A percentile compares a stretch with the other conserved stretches of the same genome.
Evolutionary conservation across 2,329 filamentous ascomycete genomes (phyloP).

Genomic region (Fusarium torreyae): DNA sequence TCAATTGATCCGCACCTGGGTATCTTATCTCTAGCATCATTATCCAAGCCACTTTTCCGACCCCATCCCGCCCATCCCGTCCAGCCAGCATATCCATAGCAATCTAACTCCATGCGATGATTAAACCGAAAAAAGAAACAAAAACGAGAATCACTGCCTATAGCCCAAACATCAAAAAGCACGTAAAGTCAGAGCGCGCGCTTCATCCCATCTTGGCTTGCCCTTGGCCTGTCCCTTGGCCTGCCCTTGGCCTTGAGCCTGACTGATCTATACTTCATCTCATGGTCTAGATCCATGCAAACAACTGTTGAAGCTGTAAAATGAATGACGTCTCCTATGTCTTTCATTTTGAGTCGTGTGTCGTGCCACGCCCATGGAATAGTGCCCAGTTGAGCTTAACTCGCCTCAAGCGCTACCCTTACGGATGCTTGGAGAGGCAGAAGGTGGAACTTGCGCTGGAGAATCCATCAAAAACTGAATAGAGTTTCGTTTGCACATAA

Average conservation of each 20-base stretch:
- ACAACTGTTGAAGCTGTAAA: not conserved
- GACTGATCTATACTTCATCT: not conserved
- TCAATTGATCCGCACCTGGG: constrained; percentile 8
- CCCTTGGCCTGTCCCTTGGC: not conserved
- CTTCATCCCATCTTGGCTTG: not conserved
- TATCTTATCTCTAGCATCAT: constrained; percentile 24
- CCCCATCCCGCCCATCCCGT: constrained; percentile 1
- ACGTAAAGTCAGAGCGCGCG: not conserved
- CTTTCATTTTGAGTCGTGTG: too few species aligned
- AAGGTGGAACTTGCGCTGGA: constrained; percentile 21
- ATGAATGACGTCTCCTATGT: not conserved
- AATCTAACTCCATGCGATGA: not conserved
- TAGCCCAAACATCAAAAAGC: not conserved
- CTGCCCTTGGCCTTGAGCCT: not conserved
- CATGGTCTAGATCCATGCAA: not conserved
- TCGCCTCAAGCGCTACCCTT: constrained; percentile 15
- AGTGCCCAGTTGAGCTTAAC: not conserved
- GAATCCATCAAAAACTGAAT: constrained; percentile 53
- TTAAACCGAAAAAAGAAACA: not conserved
- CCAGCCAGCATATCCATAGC: not conserved
- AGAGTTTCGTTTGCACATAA: constrained; percentile 56
- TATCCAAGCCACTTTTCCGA: constrained; percentile 32
- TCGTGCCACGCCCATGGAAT: too few species aligned
- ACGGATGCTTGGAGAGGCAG: constrained; percentile 22
- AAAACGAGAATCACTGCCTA: not conserved